Evolutionary conservation across 306 rosid genomes (phyloP), one percentile per base, ranked within the genome.

Genomic region (Trifolium dubium): DNA sequence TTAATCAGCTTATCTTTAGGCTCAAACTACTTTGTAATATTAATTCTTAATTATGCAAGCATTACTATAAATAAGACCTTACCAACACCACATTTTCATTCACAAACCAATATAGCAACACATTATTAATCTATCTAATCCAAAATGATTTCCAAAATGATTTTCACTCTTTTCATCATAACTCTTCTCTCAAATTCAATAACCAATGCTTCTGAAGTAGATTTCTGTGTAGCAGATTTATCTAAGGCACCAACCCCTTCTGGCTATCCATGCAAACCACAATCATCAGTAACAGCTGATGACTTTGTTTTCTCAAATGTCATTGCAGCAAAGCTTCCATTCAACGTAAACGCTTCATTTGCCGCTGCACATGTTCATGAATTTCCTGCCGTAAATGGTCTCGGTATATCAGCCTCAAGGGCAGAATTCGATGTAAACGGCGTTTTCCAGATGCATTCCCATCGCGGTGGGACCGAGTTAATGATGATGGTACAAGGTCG

Each of bases 201-300:
- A 29, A 60, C 86, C 19, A 40, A 80, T 64, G 89, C 84, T 11
- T 32, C 83, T 2, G 80, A 77, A 18, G 54, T 23, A 49, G 90
- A 86, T 51, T 86, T 86, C 67, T 90, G 96, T 14, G 91, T 90
- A 6, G 92, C 87, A 19, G 86, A 88, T 73, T 81, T 88, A 13
- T 77, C 60, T 28, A 85, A 75, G 8, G 23, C 89, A 10, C 39
- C 64, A 11, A 73, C 43, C 44, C 89, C 77, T 39, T 68, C 96
- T 46, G 96, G 91, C 32, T 90, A 69, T 19, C 53, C 68, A 1
- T 90, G 92, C 88, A 89, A 78, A 77, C 23, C 23, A 23, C 1
- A 0, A 37, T 65, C 28, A 4, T 63, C 83, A 1, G 87, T 88
- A 41, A 88, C 87, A 1, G 84, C 19, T 0, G 32, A 72, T 3